Evolutionary conservation across 73 alveolate genomes (phyloP).

Genomic region (Uronychia setigera): DNA sequence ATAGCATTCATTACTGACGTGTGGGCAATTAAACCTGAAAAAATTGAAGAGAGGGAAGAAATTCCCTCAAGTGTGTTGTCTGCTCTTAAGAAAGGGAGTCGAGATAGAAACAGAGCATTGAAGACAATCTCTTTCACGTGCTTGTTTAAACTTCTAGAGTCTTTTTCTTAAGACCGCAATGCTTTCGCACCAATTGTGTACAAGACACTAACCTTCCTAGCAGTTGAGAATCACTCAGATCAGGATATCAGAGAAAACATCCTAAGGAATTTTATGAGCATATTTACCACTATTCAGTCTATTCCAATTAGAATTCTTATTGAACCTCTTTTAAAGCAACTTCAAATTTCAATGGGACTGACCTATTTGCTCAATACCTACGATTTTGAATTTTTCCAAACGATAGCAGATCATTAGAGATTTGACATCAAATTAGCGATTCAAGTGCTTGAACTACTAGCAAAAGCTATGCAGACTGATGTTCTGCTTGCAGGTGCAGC

Average conservation of each 20-base stretch:
- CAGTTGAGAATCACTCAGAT: constrained; percentile 91
- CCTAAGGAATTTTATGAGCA: constrained; percentile 77
- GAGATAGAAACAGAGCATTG: constrained; percentile 60
- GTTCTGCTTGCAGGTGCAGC: constrained; percentile 48
- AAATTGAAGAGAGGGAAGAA: constrained; percentile 58
- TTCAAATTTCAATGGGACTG: constrained; percentile 55
- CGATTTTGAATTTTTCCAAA: constrained; percentile 86
- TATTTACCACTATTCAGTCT: constrained; percentile 73
- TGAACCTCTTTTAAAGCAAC: constrained; percentile 92
- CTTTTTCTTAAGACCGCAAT: constrained; percentile 87
- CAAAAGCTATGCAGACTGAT: constrained; percentile 79
- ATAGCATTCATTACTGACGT: constrained; percentile 67
- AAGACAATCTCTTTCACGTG: constrained; percentile 51
- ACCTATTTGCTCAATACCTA: constrained; percentile 71
- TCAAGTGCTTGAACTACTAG: constrained; percentile 79
- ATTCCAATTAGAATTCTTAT: constrained; percentile 94
- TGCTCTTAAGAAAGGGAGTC: constrained; percentile 73
- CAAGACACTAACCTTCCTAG: constrained; percentile 88
- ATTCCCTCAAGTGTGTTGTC: constrained; percentile 45
- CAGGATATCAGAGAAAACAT: constrained; percentile 87
- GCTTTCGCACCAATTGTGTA: constrained; percentile 92
- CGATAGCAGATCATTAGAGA: constrained; percentile 89
- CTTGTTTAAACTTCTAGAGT: constrained; percentile 62
- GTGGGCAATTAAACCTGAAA: constrained; percentile 69
- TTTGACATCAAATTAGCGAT: constrained; percentile 80